Evolutionary conservation across 2,329 filamentous ascomycete genomes (phyloP), one percentile per base, ranked within the genome.

Genomic region (Monilinia fructigena): DNA sequence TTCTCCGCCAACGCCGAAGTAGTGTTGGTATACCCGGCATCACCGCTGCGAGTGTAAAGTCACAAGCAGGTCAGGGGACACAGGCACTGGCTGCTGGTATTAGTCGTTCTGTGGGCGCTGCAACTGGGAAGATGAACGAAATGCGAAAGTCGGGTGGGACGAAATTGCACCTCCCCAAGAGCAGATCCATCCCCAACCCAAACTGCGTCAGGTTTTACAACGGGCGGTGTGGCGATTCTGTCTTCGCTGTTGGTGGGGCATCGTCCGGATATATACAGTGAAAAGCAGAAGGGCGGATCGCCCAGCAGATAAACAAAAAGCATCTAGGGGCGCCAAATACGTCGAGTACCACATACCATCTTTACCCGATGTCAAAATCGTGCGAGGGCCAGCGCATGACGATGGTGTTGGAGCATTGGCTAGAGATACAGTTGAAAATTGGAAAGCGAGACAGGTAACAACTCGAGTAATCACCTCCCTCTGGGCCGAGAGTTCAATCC

Each of bases 1-100:
- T n/a, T 70, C 69, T 55, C 71, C 71, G 73, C 7, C 72, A 70
- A 42, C 75, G 76, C 31, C 72, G 74, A 68, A 75, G 73, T 60
- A 76, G 74, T 65, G 70, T 69, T 35, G 72, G 73, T 42, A 69
- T 75, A 26, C 74, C 74, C 35, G 72, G 72, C 55, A 72, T 72
- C 55, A 72, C 72, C 42, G 67, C 69, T 45, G 67, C 70, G 40
- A 71, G 61, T 61, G 70, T 76, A 35, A 74, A 73, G 63, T 72
- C 73, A 28, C 86, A 86, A 66, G 86, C 86, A 31, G 87, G 89
- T 7, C 89, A 91, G 72, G 88, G 89, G 14, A 88, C 89, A 7
- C 89, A 91, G 70, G 88, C 89, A 12, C 83, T 93, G 65, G 89
- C 89, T 65, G 88, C 87, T 60, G 89, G 89, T 55, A 87, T 93